Evolutionary conservation across 495 filamentous ascomycete genomes (phyloP).

Genomic region (Talaromyces thailandensis): DNA sequence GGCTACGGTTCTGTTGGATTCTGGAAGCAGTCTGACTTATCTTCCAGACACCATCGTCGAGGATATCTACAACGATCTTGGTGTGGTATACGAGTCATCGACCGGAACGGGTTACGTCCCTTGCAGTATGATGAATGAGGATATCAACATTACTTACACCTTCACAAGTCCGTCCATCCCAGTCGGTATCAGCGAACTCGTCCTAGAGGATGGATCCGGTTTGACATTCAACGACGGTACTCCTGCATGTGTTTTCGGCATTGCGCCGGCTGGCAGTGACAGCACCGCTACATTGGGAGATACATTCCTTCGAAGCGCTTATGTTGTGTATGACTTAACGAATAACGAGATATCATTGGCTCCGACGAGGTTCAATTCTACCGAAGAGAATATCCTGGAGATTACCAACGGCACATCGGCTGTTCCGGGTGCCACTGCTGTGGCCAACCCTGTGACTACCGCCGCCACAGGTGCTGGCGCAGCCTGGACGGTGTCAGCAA

Average conservation of each 20-base stretch:
- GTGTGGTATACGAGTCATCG: conserved; percentile 50
- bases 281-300: conserved; percentile 72
- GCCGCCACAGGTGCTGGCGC: conserved; percentile 10
- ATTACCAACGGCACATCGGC: conserved; percentile 55
- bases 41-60: conserved; percentile 62
- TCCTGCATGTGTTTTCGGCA: conserved; percentile 63
- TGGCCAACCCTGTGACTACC: conserved; percentile 52
- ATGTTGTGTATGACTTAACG: conserved; percentile 82
- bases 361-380: conserved; percentile 75
- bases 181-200: conserved; percentile 67
- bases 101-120: conserved; percentile 54
- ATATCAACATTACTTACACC: conserved; percentile 56
- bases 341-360: conserved; percentile 87
- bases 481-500: background rate
- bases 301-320: conserved; percentile 86
- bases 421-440: conserved; percentile 63
- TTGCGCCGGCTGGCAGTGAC: conserved; percentile 60
- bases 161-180: conserved; percentile 60
- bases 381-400: conserved; percentile 54
- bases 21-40: conserved; percentile 85
- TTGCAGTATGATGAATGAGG: conserved; percentile 54
- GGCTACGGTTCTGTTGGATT: conserved; percentile 70
- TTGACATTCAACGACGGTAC: conserved; percentile 54
- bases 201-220: conserved; percentile 51
- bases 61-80: conserved; percentile 53